Conservation (phyloP, 164 flowering plant species). For the Akebia trifoliata region DNA sequence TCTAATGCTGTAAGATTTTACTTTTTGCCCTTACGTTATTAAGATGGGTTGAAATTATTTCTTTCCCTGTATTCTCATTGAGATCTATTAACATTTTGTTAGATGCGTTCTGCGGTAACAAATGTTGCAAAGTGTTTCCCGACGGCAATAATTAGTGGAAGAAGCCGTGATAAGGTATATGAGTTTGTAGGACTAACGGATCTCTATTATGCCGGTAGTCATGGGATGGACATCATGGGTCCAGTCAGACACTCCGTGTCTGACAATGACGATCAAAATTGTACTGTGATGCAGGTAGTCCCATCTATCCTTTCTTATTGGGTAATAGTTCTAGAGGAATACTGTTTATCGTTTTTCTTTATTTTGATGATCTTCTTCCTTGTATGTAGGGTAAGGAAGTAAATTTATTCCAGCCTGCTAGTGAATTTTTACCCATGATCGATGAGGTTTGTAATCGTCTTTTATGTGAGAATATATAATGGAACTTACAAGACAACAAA, state of each 20-base stretch:
- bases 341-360: too few relatives aligned
- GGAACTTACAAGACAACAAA: too few relatives aligned
- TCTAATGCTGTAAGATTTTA: constrained; percentile 48
- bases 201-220: constrained; percentile 96
- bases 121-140: constrained; percentile 66
- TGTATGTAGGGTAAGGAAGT: constrained; percentile 58
- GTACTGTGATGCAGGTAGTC: constrained; percentile 53
- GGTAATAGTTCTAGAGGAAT: too few relatives aligned
- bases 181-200: constrained; percentile 80
- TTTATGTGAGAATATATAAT: too few relatives aligned
- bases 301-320: not conserved
- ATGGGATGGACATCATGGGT: constrained; percentile 95
- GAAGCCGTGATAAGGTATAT: constrained; percentile 84
- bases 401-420: constrained; percentile 89
- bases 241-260: constrained; percentile 34
- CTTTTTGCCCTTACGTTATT: not conserved
- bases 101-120: constrained; percentile 83
- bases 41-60: too few relatives aligned
- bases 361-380: not conserved
- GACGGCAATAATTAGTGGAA: constrained; percentile 92
- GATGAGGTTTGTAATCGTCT: constrained; percentile 50
- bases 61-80: not conserved
- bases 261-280: constrained; percentile 30
- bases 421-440: constrained; percentile 81
- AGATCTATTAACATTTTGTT: constrained; percentile 9